These are phyloP conservation scores for Westerdykella sp. DNA, from an alignment of 2,329 filamentous ascomycete genomes.

Conservation along the genomic window DNA sequence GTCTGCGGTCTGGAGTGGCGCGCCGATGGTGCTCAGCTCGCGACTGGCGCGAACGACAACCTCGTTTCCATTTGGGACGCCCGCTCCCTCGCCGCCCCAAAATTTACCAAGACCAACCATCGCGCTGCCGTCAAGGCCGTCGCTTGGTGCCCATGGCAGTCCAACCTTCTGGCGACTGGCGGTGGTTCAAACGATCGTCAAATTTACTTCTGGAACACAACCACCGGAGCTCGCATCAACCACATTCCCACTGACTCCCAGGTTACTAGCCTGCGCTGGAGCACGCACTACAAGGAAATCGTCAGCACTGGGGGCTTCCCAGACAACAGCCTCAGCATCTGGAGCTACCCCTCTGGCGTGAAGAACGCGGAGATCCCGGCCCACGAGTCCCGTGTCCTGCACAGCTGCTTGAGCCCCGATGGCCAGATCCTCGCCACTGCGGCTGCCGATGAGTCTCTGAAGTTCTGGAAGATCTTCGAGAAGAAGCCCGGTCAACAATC, in stretches of 20 bases:
- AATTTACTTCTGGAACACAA: constrained; percentile 99
- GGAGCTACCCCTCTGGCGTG: constrained; percentile 95
- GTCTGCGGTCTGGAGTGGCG: constrained; percentile 98
- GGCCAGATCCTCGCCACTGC: constrained; percentile 97
- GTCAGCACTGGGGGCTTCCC: constrained; percentile 96
- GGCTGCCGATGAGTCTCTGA: constrained; percentile 90
- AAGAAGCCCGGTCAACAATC: constrained; percentile 80
- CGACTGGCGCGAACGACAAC: constrained; percentile 98
- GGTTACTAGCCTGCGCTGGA: constrained; percentile 94
- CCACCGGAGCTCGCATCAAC: constrained; percentile 94
- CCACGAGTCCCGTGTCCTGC: constrained; percentile 91
- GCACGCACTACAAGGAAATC: constrained; percentile 94
- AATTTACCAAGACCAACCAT: constrained; percentile 99
- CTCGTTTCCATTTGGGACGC: constrained; percentile 99
- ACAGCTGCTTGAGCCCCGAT: constrained; percentile 94
- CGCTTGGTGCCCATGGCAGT: constrained; percentile 98
- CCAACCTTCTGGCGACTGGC: constrained; percentile 92
- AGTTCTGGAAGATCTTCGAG: constrained; percentile 99
- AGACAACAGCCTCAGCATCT: constrained; percentile 98
- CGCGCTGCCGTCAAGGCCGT: constrained; percentile 97
- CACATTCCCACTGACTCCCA: constrained; percentile 98
- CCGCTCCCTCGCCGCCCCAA: constrained; percentile 83
- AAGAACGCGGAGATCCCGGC: constrained; percentile 97
- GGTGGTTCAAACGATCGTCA: constrained; percentile 94
- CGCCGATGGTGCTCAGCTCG: constrained; percentile 90